These are phyloP conservation scores for Brasenia schreberi DNA, from an alignment of 164 flowering plant genomes.

Conservation along the genomic window DNA sequence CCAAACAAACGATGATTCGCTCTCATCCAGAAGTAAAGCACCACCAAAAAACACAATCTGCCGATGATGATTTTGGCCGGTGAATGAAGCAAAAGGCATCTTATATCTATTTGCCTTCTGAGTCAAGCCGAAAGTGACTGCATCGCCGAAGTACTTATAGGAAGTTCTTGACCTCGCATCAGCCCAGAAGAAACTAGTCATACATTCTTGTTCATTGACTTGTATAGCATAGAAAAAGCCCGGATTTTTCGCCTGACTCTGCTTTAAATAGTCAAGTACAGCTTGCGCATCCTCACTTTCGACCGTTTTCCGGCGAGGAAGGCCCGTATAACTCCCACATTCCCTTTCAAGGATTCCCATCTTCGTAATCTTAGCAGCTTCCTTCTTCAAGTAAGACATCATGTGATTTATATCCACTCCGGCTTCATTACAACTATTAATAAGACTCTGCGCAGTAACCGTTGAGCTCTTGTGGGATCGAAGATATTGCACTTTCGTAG, in stretches of 20 bases:
- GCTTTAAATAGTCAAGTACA: conserved; percentile 6
- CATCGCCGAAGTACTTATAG: conserved; percentile 9
- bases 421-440: conserved; percentile 1
- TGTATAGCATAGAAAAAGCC: conserved; percentile 11
- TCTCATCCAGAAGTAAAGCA: conserved; percentile 8
- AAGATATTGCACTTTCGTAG: conserved; percentile 52
- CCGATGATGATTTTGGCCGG: conserved; percentile 9
- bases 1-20: conserved; percentile 8
- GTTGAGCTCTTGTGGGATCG: conserved; percentile 32
- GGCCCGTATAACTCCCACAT: background rate
- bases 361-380: conserved; percentile 11
- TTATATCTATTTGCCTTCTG: conserved; percentile 3
- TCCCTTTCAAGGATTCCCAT: conserved; percentile 1
- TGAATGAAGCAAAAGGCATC: conserved; percentile 7
- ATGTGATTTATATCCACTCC: background rate
- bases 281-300: conserved; percentile 5
- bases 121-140: conserved; percentile 5
- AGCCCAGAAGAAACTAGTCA: conserved; percentile 8
- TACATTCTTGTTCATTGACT: conserved; percentile 5
- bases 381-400: background rate
- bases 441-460: conserved; percentile 9
- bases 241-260: conserved; percentile 4
- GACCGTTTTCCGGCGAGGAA: background rate
- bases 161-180: conserved; percentile 9
- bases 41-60: conserved; percentile 8